These are phyloP conservation scores for Yamadazyma sp. DNA, from an alignment of 805 yeast species.

Conservation along the genomic window DNA sequence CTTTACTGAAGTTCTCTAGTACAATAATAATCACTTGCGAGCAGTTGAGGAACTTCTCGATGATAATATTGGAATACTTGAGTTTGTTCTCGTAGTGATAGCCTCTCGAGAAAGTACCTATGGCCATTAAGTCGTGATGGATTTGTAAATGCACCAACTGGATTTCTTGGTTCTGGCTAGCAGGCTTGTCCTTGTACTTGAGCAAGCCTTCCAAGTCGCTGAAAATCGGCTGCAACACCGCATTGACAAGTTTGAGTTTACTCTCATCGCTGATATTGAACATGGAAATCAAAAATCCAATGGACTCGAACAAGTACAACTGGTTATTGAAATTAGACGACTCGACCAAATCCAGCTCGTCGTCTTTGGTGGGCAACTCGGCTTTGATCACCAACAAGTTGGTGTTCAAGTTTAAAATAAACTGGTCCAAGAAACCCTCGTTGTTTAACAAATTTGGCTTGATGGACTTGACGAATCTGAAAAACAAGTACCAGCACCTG, in stretches of 20 bases:
- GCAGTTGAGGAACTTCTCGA: slow-evolving; percentile 53
- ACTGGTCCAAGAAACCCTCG: slow-evolving; percentile 45
- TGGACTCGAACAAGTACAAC: slow-evolving; percentile 78
- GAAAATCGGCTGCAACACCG: slow-evolving; percentile 74
- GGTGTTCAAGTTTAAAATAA: slow-evolving; percentile 50
- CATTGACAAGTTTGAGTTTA: slow-evolving; percentile 54
- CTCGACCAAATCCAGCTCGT: slow-evolving; percentile 47
- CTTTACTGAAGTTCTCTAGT: slow-evolving; percentile 67
- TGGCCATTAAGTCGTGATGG: slow-evolving; percentile 83
- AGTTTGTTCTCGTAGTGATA: slow-evolving; percentile 50
- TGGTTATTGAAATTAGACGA: slow-evolving; percentile 72
- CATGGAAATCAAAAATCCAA: slow-evolving; percentile 71
- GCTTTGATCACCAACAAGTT: slow-evolving; percentile 66
- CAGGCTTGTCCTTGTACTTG: slow-evolving; percentile 11
- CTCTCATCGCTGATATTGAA: slow-evolving; percentile 27
- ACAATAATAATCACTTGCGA: slow-evolving; percentile 84
- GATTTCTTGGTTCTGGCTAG: slow-evolving; percentile 20
- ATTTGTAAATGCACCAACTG: slow-evolving; percentile 61
- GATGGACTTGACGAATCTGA: slow-evolving; percentile 75
- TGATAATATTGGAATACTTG: slow-evolving; percentile 38
- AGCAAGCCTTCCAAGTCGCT: slow-evolving; percentile 63
- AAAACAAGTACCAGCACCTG: slow-evolving; percentile 89
- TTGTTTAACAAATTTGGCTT: slow-evolving; percentile 55
- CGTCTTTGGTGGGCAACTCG: slow-evolving; percentile 53
- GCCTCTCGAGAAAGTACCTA: slow-evolving; percentile 89